phyloP scores from a whole-genome alignment of 306 rosid genomes.

The Oemleria cerasiformis region DNA sequence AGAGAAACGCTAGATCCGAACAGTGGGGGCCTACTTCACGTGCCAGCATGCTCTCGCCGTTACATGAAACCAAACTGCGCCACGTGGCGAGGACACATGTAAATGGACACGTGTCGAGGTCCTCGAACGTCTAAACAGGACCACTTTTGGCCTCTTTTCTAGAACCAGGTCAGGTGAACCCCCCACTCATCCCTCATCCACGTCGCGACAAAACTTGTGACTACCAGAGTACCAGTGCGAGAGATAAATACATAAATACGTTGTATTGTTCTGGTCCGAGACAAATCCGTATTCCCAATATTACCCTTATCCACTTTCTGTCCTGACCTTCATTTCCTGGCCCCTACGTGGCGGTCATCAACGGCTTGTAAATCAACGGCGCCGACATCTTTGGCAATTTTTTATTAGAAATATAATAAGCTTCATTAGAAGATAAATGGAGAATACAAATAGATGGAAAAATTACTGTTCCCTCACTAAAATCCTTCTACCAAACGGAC shows the following conservation, averaged over 20 bases:
- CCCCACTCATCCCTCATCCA: neutral
- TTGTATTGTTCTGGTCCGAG: slow-evolving; percentile 10
- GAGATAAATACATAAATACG: neutral
- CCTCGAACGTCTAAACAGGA: slow-evolving; percentile 40
- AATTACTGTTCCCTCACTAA: too few relatives aligned
- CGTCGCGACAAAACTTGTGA: slow-evolving; percentile 42
- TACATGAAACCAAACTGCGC: neutral
- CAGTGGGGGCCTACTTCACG: slow-evolving; percentile 43
- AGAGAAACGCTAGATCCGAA: slow-evolving; percentile 23
- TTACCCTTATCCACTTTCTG: slow-evolving; percentile 27
- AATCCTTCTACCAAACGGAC: too few relatives aligned
- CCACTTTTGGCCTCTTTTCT: slow-evolving; percentile 43
- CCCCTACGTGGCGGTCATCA: slow-evolving; percentile 25
- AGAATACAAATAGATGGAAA: too few relatives aligned
- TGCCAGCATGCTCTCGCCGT: slow-evolving; percentile 30
- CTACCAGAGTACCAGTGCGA: neutral
- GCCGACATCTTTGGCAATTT: neutral
- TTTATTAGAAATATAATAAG: too few relatives aligned
- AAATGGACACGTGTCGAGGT: slow-evolving; percentile 18
- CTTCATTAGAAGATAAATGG: too few relatives aligned
- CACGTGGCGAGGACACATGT: slow-evolving; percentile 17
- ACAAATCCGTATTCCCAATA: slow-evolving; percentile 15
- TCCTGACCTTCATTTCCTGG: neutral
- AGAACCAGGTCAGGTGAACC: slow-evolving; percentile 32
- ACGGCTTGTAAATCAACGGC: neutral